Evolutionary conservation across 2,329 filamentous ascomycete genomes (phyloP).

Genomic region (Penicillium occitanis): DNA sequence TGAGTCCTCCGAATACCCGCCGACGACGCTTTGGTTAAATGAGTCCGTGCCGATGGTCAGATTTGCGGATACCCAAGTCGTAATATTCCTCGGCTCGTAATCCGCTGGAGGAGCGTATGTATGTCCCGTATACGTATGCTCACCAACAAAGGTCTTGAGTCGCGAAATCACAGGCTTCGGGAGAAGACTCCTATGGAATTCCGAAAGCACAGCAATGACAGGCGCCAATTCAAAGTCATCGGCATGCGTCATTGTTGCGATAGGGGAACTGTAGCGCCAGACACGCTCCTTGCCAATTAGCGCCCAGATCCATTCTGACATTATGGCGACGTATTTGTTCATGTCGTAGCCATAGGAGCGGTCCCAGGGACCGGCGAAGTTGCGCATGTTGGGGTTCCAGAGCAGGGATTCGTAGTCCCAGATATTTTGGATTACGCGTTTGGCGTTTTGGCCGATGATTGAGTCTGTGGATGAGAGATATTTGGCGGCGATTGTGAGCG

Average conservation of each 20-base stretch:
- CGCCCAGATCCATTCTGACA: slow-evolving; percentile 61
- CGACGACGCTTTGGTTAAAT: slow-evolving; percentile 57
- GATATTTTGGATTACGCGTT: slow-evolving; percentile 53
- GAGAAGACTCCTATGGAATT: slow-evolving; percentile 51
- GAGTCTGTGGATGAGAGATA: slow-evolving; percentile 55
- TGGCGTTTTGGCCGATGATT: slow-evolving; percentile 54
- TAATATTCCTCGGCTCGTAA: slow-evolving; percentile 57
- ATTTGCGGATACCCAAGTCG: slow-evolving; percentile 57
- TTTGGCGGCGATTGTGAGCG: slow-evolving; percentile 59
- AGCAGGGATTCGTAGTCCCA: slow-evolving; percentile 56
- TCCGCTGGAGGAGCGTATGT: slow-evolving; percentile 62
- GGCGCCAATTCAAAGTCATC: slow-evolving; percentile 61
- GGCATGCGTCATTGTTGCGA: slow-evolving; percentile 53
- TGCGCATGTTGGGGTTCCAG: slow-evolving; percentile 60
- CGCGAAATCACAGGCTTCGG: slow-evolving; percentile 37
- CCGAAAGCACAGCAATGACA: slow-evolving; percentile 56
- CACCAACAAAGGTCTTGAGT: slow-evolving; percentile 52
- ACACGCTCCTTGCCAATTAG: slow-evolving; percentile 34
- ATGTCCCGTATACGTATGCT: slow-evolving; percentile 54
- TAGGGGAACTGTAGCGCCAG: slow-evolving; percentile 43
- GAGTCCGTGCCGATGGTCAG: slow-evolving; percentile 62
- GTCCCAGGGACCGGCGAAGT: slow-evolving; percentile 66
- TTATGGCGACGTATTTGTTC: slow-evolving; percentile 60
- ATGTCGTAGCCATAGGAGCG: slow-evolving; percentile 64
- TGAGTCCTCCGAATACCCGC: slow-evolving; percentile 55